phyloP scores from a whole-genome alignment of 1,284 basidiomycete genomes.

The Golubevia sp. region DNA sequence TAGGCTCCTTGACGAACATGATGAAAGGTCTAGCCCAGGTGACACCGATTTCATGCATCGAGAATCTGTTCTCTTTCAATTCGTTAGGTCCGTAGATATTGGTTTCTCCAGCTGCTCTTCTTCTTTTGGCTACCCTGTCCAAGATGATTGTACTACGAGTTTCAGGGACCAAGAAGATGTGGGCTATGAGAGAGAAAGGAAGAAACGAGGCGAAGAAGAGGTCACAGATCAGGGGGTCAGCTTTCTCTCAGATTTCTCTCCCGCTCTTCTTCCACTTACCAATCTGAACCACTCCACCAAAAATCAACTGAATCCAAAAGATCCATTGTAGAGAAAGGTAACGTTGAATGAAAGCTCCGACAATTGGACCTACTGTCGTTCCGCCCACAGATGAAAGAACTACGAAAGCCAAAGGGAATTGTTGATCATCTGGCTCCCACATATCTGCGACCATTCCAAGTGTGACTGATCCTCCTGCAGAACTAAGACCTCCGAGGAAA shows the following conservation, averaged over 20 bases:
- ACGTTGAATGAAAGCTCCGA: constrained; percentile 43
- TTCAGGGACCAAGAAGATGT: constrained; percentile 63
- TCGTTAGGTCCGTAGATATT: constrained; percentile 64
- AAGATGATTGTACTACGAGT: constrained; percentile 62
- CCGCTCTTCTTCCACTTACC: no score
- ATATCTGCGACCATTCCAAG: constrained; percentile 63
- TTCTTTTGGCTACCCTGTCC: constrained; percentile 62
- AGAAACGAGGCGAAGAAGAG: no score
- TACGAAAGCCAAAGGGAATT: constrained; percentile 56
- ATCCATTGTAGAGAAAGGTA: constrained; percentile 49
- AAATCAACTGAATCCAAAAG: constrained; percentile 63
- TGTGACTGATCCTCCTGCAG: constrained; percentile 63
- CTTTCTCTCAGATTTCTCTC: no score
- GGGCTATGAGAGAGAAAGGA: constrained; percentile 16
- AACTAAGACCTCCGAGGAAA: constrained; percentile 59
- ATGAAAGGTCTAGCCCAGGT: constrained; percentile 62
- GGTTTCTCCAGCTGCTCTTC: constrained; percentile 51
- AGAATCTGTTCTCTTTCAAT: constrained; percentile 58
- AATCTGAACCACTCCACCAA: constrained; percentile 62
- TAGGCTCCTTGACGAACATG: constrained; percentile 63
- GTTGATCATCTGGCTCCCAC: constrained; percentile 57
- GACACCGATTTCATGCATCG: constrained; percentile 54
- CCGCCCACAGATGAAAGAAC: constrained; percentile 58
- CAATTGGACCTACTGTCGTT: constrained; percentile 51
- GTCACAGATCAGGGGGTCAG: no score